A percentile compares a stretch with the other conserved stretches of the same genome.
phyloP scores from a whole-genome alignment of 1,284 basidiomycete genomes.

The Coriolopsis trogii region DNA sequence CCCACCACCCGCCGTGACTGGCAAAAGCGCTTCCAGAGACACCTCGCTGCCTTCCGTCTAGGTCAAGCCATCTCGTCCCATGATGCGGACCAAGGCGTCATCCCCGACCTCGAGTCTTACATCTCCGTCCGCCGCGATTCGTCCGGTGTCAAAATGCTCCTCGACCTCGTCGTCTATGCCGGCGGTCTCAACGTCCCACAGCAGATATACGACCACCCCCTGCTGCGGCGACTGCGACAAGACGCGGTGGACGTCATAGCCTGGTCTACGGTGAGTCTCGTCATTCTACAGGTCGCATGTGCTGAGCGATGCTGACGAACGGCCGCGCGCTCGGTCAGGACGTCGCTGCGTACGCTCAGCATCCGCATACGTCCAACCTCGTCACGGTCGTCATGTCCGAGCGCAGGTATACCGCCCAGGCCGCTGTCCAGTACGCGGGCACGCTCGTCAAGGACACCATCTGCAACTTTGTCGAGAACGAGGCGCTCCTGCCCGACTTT shows the following conservation, averaged over 20 bases:
- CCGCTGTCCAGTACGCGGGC: constrained; percentile 49
- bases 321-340: constrained; percentile 45
- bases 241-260: constrained; percentile 49
- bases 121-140: constrained; percentile 47
- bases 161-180: constrained; percentile 57
- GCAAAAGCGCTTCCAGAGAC: constrained; percentile 34
- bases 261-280: constrained; percentile 47
- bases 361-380: constrained; percentile 46
- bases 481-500: constrained; percentile 29
- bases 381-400: constrained; percentile 46
- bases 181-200: constrained; percentile 48
- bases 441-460: constrained; percentile 43
- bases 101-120: constrained; percentile 50
- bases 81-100: constrained; percentile 27
- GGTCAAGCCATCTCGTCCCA: constrained; percentile 27
- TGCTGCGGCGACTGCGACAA: constrained; percentile 38
- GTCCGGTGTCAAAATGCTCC: constrained; percentile 51
- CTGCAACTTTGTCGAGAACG: constrained; percentile 39
- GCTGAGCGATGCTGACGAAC: background rate
- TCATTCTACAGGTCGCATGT: background rate
- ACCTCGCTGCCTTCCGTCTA: constrained; percentile 32
- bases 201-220: constrained; percentile 31
- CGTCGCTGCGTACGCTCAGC: constrained; percentile 49
- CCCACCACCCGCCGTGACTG: constrained; percentile 25
- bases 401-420: constrained; percentile 46